These are phyloP conservation scores for Ceratobasidium sp. DNA, from an alignment of 1,284 basidiomycete species.

Conservation along the genomic window DNA sequence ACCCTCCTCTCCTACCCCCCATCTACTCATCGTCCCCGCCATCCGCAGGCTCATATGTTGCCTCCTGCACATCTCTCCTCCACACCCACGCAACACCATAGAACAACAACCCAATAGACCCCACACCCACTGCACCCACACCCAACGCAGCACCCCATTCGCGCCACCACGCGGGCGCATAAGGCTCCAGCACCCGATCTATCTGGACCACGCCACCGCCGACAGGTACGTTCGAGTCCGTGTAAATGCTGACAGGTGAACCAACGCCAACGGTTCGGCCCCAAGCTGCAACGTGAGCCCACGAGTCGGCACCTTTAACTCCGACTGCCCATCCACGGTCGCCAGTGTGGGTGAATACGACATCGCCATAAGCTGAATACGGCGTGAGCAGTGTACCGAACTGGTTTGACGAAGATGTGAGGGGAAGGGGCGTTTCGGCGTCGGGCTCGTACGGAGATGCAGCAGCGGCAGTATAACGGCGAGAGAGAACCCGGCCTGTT, in stretches of 20 bases:
- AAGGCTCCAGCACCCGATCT: conserved; percentile 85
- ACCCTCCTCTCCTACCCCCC: not conserved
- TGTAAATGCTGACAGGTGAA: conserved; percentile 46
- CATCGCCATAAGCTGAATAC: conserved; percentile 32
- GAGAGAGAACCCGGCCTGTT: not conserved
- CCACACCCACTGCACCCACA: conserved; percentile 66
- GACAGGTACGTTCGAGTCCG: conserved; percentile 49
- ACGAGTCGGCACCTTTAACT: conserved; percentile 24
- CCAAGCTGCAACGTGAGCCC: conserved; percentile 34
- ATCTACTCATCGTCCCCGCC: conserved; percentile 74
- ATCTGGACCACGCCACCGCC: conserved; percentile 90
- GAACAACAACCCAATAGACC: conserved; percentile 76
- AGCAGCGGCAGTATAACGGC: not conserved
- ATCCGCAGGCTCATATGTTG: conserved; percentile 85
- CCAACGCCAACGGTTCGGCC: conserved; percentile 52
- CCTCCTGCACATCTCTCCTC: conserved; percentile 76
- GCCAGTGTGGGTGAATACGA: conserved; percentile 26
- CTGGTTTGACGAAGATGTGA: conserved; percentile 23
- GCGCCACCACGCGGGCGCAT: conserved; percentile 84
- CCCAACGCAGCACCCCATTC: conserved; percentile 72
- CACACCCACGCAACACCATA: conserved; percentile 72
- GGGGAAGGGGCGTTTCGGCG: conserved; percentile 35
- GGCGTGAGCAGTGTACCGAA: conserved; percentile 36
- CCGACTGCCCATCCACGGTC: conserved; percentile 31
- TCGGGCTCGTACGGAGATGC: conserved; percentile 32